phyloP scores from a whole-genome alignment of 2,329 filamentous ascomycete species.

The Xylaria polymorpha region DNA sequence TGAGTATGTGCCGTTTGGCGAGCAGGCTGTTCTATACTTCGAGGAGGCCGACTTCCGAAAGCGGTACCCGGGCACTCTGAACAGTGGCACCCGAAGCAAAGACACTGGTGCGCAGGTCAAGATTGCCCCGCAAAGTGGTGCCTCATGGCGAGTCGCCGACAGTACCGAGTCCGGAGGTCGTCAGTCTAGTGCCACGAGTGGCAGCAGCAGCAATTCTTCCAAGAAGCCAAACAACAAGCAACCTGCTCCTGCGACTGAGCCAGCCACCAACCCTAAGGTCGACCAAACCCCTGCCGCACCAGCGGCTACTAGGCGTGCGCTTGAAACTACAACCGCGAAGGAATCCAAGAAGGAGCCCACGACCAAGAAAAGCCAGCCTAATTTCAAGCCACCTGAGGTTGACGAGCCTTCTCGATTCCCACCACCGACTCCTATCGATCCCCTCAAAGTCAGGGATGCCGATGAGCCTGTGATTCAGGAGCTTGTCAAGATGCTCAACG shows the following conservation, averaged over 20 bases:
- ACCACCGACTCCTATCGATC: slow-evolving; percentile 78
- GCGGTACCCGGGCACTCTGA: slow-evolving; percentile 72
- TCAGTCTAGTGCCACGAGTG: slow-evolving; percentile 48
- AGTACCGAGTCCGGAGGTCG: slow-evolving; percentile 45
- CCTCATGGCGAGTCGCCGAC: slow-evolving; percentile 69
- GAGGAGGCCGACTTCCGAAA: slow-evolving; percentile 94
- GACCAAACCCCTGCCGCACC: slow-evolving; percentile 50
- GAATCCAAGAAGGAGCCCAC: slow-evolving; percentile 20
- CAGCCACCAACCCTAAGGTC: slow-evolving; percentile 43
- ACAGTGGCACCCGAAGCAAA: slow-evolving; percentile 62
- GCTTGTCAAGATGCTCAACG: slow-evolving; percentile 93
- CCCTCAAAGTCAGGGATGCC: slow-evolving; percentile 78
- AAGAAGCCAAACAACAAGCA: slow-evolving; percentile 47
- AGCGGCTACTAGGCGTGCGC: slow-evolving; percentile 45
- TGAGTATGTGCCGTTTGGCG: slow-evolving; percentile 93
- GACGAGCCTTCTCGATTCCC: slow-evolving; percentile 73
- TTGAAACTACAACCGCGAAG: slow-evolving; percentile 16
- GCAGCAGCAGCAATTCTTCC: slow-evolving; percentile 40
- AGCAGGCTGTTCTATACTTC: slow-evolving; percentile 93
- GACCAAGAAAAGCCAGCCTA: slow-evolving; percentile 46
- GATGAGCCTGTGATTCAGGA: slow-evolving; percentile 91
- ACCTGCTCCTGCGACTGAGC: slow-evolving; percentile 36
- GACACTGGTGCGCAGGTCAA: slow-evolving; percentile 78
- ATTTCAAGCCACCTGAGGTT: slow-evolving; percentile 69
- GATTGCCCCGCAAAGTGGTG: slow-evolving; percentile 86